Evolutionary conservation across 352 stramenopile species (phyloP).

Genomic region (Pythium brassicae): DNA sequence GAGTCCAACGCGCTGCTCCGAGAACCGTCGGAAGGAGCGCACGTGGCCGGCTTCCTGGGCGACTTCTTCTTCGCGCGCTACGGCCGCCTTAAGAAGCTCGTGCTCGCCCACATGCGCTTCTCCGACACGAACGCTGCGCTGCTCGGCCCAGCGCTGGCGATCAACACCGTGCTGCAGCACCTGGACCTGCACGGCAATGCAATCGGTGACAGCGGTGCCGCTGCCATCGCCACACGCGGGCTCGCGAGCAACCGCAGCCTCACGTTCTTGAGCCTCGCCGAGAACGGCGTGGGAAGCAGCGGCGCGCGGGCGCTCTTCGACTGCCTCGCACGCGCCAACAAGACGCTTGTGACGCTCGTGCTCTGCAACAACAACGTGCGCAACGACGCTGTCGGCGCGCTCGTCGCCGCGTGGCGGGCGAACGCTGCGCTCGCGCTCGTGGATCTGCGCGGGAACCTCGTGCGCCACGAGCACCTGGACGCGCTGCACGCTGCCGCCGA

Average conservation of each 20-base stretch:
- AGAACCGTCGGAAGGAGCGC: conserved; percentile 19
- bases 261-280: conserved; percentile 48
- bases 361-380: conserved; percentile 61
- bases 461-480: conserved; percentile 33
- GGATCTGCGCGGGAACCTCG: conserved; percentile 54
- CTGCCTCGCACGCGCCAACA: conserved; percentile 29
- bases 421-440: conserved; percentile 40
- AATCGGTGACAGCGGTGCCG: conserved; percentile 34
- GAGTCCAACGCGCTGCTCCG: conserved; percentile 41
- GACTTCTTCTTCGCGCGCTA: conserved; percentile 81
- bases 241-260: conserved; percentile 40
- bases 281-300: conserved; percentile 49
- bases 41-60: conserved; percentile 39
- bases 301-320: conserved; percentile 47
- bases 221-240: conserved; percentile 32
- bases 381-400: conserved; percentile 35
- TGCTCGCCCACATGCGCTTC: conserved; percentile 36
- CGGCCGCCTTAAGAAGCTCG: conserved; percentile 41
- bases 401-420: conserved; percentile 28
- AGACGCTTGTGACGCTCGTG: conserved; percentile 37
- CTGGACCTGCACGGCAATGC: conserved; percentile 62
- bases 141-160: conserved; percentile 39
- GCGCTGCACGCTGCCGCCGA: conserved; percentile 19
- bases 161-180: conserved; percentile 51
- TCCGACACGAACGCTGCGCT: conserved; percentile 29